Percentiles rank a stretch among this genome's conserved stretches.
Evolutionary conservation across 768 basidiomycete genomes (phyloP).

Genomic region (Hygrophorus pudorinus): DNA sequence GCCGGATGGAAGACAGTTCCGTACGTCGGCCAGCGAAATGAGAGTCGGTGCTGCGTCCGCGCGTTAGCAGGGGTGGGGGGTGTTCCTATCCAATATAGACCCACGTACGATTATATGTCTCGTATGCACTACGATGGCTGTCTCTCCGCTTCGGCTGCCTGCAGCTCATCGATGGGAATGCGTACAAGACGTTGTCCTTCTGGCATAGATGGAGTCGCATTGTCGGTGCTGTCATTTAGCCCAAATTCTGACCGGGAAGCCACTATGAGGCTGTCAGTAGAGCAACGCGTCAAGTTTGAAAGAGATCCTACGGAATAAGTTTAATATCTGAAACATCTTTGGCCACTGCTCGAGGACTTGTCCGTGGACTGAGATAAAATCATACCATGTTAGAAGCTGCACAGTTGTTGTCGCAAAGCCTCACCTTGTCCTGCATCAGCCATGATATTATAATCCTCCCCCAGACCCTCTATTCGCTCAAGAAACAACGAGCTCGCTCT

Average conservation of each 20-base stretch:
- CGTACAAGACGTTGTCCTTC: conserved; percentile 60
- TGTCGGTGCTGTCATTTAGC: conserved; percentile 16
- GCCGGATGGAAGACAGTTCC: too few relatives aligned
- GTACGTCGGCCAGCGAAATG: too few relatives aligned
- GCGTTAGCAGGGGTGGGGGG: too few relatives aligned
- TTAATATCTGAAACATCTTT: conserved; percentile 71
- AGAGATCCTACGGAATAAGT: conserved; percentile 47
- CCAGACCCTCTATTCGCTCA: conserved; percentile 57
- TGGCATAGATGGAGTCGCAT: conserved; percentile 4
- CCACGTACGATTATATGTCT: too few relatives aligned
- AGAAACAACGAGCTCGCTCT: conserved; percentile 52
- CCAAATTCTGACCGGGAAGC: conserved; percentile 31
- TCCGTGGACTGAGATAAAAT: conserved; percentile 47
- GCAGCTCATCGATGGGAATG: conserved; percentile 59
- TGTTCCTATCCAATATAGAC: too few relatives aligned
- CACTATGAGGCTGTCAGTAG: conserved; percentile 25
- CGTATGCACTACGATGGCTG: neutral
- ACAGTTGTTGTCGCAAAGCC: conserved; percentile 1
- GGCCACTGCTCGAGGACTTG: conserved; percentile 76
- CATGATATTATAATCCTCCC: conserved; percentile 68
- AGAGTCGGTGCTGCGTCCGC: too few relatives aligned
- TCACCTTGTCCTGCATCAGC: conserved; percentile 66
- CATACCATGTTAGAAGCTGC: neutral
- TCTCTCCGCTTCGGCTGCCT: neutral
- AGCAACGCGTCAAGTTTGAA: neutral